Conservation (phyloP, 2,329 filamentous ascomycete genomes). For the Monosporascus ibericus region DNA sequence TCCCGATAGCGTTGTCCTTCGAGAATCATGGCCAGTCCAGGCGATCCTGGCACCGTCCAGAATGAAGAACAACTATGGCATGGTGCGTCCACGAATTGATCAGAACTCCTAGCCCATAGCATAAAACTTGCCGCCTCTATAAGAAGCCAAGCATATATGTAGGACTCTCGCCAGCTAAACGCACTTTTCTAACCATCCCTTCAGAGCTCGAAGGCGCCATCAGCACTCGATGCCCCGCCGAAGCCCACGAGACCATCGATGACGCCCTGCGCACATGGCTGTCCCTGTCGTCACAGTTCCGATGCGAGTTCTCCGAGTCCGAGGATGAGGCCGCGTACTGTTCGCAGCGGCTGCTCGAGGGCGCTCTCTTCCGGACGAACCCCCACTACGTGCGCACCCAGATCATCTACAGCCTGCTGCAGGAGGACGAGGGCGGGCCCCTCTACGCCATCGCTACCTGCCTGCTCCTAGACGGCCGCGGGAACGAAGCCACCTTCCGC, state of each 20-base stretch:
- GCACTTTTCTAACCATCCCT: background rate
- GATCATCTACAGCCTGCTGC: conserved; percentile 82
- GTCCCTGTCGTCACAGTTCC: conserved; percentile 67
- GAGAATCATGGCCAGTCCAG: conserved; percentile 10
- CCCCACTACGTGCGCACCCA: conserved; percentile 85
- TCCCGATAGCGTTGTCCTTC: conserved; percentile 5
- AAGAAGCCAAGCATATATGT: background rate
- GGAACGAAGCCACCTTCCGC: conserved; percentile 71
- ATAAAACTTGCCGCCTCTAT: background rate
- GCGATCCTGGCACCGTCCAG: conserved; percentile 30
- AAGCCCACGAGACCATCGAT: conserved; percentile 62
- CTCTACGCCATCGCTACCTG: conserved; percentile 79
- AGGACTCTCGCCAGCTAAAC: background rate
- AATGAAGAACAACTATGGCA: conserved; percentile 85
- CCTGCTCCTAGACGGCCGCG: conserved; percentile 78
- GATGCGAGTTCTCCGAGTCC: conserved; percentile 66
- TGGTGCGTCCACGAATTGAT: conserved; percentile 47
- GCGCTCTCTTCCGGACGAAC: conserved; percentile 67
- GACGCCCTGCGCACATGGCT: conserved; percentile 81
- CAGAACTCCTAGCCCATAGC: background rate
- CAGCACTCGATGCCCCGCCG: conserved; percentile 34
- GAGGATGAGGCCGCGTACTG: conserved; percentile 78
- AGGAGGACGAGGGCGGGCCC: conserved; percentile 80
- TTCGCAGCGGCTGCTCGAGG: conserved; percentile 70
- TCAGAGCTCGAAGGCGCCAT: conserved; percentile 44